Percentiles rank a stretch among this genome's conserved stretches.
Conservation (phyloP, 495 filamentous ascomycete genomes). For the Lepraria neglecta region DNA sequence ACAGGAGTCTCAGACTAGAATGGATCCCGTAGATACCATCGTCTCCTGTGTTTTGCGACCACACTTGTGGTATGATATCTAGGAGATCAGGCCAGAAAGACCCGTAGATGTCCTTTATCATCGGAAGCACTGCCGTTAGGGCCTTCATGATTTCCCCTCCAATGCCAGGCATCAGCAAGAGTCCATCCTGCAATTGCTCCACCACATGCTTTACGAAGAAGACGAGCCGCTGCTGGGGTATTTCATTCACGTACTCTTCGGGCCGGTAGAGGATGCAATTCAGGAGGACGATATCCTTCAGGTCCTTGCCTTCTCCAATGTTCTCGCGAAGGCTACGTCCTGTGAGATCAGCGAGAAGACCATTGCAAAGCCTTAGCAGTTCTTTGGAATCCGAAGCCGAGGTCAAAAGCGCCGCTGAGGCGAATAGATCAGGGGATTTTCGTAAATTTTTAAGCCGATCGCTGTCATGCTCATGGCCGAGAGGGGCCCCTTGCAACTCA, state of each 20-base stretch:
- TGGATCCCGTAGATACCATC: slow-evolving; percentile 54
- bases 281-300: slow-evolving; percentile 50
- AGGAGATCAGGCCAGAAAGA: slow-evolving; percentile 71
- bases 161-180: slow-evolving; percentile 29
- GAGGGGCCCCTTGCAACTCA: slow-evolving; percentile 24
- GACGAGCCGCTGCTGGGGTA: slow-evolving; percentile 74
- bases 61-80: slow-evolving; percentile 49
- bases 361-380: slow-evolving; percentile 45
- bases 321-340: slow-evolving; percentile 42
- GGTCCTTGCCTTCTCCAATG: slow-evolving; percentile 41
- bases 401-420: slow-evolving; percentile 46
- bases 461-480: slow-evolving; percentile 14
- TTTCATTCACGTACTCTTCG: slow-evolving; percentile 42
- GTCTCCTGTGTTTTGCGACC: slow-evolving; percentile 44
- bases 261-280: slow-evolving; percentile 52
- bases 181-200: slow-evolving; percentile 57
- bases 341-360: slow-evolving; percentile 55
- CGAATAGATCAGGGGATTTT: slow-evolving; percentile 39
- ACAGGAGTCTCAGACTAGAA: slow-evolving; percentile 66
- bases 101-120: slow-evolving; percentile 72
- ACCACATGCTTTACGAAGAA: slow-evolving; percentile 76
- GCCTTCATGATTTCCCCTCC: slow-evolving; percentile 52
- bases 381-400: slow-evolving; percentile 19
- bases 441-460: slow-evolving; percentile 21
- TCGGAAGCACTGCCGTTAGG: slow-evolving; percentile 59